Base-by-base conservation (phyloP, 805 yeast genomes). In the Candida coquimbonensis region DNA sequence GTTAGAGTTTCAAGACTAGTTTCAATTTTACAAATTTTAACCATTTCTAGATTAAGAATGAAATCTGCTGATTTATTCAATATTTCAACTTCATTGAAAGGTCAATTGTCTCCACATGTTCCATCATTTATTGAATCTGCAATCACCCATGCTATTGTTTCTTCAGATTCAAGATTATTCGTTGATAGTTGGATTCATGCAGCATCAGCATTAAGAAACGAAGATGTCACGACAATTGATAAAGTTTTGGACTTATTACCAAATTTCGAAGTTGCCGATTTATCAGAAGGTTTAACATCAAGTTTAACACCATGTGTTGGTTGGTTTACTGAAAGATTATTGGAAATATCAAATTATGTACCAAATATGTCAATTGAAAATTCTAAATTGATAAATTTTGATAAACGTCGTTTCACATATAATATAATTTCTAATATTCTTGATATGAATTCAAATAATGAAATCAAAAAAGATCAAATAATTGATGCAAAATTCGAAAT, bases 81-180 rank as follows among this genome's bases (percentile, higher is more conserved):
- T 31, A 16, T 55, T 52, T 45, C 42, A 7, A 45, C 53, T 6
- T 17, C 45, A 16, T 34, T 38, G n/a, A 31, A 43, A 12, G 51
- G 43, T 12, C 46, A 44, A 59, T 54, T 68, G 3, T 68, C 75
- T 2, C 73, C 80, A 8, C 74, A 69, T 51, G 74, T 90, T 17
- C 96, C 97, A 5, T 84, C 96, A 1, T 83, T 89, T 60, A 72
- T 91, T 45, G 98, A 91, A 62, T 72, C 89, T 3, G 87, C 93
- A 13, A 68, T 90, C 33, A 70, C 77, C 0, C 78, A 84, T 53
- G 87, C 89, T 1, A 74, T 90, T 16, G 68, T 87, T 31, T 73
- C 91, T 1, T 96, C 96, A 0, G 93, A 86, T 57, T 79, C 91
- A 31, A 73, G 98, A 48, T 62, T 70, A 16, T 87, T 77, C 59